A percentile compares a stretch with the other conserved stretches of the same genome.
These are phyloP conservation scores for Gracilaria caudata DNA, from an alignment of 23 red algal genomes.

Conservation along the genomic window DNA sequence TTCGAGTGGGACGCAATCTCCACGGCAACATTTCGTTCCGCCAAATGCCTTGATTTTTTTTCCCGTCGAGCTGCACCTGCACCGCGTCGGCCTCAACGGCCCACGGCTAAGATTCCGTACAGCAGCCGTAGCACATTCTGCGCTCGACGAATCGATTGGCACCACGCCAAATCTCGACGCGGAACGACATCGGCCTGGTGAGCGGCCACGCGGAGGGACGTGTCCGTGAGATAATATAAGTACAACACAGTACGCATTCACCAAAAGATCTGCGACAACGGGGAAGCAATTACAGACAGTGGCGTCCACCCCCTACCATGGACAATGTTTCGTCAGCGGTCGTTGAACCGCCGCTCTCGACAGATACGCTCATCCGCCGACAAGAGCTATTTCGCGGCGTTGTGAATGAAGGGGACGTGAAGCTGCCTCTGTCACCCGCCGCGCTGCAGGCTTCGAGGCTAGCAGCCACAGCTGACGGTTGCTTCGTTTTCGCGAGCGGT, in stretches of 20 bases:
- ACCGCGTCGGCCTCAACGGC: not conserved
- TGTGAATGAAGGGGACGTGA: not conserved
- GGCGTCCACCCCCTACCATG: not conserved
- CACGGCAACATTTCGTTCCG: not conserved
- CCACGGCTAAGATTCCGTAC: not conserved
- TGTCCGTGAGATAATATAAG: not conserved
- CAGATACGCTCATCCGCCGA: not conserved
- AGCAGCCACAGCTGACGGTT: constrained; percentile 13
- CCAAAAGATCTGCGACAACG: too few relatives aligned
- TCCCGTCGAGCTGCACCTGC: not conserved
- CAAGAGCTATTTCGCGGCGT: constrained; percentile 44
- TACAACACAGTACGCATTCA: too few relatives aligned
- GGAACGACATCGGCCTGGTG: not conserved
- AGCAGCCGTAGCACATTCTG: not conserved
- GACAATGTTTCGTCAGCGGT: not conserved
- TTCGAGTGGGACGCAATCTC: not conserved
- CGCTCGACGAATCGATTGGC: not conserved
- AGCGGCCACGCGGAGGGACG: not conserved
- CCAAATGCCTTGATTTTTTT: not conserved
- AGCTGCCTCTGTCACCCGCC: constrained; percentile 34
- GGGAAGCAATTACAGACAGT: too few relatives aligned
- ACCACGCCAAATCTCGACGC: not conserved
- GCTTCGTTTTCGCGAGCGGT: constrained; percentile 7
- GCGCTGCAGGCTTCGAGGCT: constrained; percentile 27
- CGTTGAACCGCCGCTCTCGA: not conserved